phyloP scores from a whole-genome alignment of 1,284 basidiomycete species.

The Cystobasidium pallidum region DNA sequence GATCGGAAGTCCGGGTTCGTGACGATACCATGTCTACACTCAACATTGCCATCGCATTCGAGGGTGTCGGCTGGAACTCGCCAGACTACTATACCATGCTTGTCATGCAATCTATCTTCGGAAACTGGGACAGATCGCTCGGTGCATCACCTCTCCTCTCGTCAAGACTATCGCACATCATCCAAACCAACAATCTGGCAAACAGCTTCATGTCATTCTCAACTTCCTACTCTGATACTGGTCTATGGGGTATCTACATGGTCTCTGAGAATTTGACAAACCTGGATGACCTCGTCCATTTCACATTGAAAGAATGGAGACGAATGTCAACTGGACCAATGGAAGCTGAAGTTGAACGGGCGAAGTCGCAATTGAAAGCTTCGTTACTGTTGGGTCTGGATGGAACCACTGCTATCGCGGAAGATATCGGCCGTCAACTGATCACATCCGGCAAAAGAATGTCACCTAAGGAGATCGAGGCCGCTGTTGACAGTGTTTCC shows the following conservation, averaged over 20 bases:
- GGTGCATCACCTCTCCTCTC: constrained; percentile 87
- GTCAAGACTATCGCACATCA: constrained; percentile 86
- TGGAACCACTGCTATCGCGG: constrained; percentile 92
- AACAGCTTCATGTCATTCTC: constrained; percentile 99
- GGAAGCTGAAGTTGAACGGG: constrained; percentile 86
- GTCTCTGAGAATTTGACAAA: constrained; percentile 76
- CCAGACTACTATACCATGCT: constrained; percentile 99
- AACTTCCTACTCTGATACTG: constrained; percentile 99
- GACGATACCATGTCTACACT: constrained; percentile 88
- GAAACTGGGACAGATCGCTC: constrained; percentile 98
- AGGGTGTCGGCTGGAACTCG: constrained; percentile 96
- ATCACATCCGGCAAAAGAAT: constrained; percentile 85
- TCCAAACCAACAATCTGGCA: constrained; percentile 92
- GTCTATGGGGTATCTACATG: constrained; percentile 98
- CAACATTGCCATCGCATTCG: constrained; percentile 95
- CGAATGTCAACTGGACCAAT: constrained; percentile 89
- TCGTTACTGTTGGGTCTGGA: constrained; percentile 87
- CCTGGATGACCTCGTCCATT: constrained; percentile 91
- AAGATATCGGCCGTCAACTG: constrained; percentile 96
- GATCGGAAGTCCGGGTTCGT: constrained; percentile 92
- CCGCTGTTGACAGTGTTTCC: constrained; percentile 84
- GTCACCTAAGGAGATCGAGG: constrained; percentile 93
- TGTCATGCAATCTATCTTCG: constrained; percentile 96
- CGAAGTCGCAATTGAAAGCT: constrained; percentile 97
- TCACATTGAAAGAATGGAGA: constrained; percentile 95